phyloP scores from a whole-genome alignment of 306 rosid species.

The Lablab purpureus region DNA sequence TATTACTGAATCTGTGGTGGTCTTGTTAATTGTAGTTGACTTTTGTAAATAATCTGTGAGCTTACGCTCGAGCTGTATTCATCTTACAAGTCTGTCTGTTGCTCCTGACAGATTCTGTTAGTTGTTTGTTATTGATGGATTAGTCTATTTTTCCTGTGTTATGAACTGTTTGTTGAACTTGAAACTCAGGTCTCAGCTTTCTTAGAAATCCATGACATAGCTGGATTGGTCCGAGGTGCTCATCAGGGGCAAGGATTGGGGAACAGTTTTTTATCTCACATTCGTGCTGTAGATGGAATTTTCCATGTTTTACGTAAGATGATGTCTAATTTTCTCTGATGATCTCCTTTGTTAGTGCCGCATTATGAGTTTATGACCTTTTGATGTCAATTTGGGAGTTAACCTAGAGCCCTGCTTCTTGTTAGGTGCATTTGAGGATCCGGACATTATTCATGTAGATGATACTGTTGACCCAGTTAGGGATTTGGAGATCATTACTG shows the following conservation, averaged over 20 bases:
- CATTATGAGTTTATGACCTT: constrained; percentile 5
- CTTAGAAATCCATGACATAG: constrained; percentile 95
- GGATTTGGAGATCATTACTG: constrained; percentile 87
- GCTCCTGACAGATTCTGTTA: neutral
- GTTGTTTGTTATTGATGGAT: constrained; percentile 30
- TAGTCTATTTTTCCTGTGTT: neutral
- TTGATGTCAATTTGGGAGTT: constrained; percentile 11
- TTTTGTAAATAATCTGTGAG: constrained; percentile 2
- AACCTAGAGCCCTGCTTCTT: constrained; percentile 25
- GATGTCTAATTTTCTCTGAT: constrained; percentile 42
- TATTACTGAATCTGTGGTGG: constrained; percentile 1
- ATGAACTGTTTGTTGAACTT: constrained; percentile 26
- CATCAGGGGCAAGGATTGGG: constrained; percentile 99
- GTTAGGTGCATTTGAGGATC: constrained; percentile 98
- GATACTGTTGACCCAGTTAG: constrained; percentile 97
- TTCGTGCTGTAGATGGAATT: constrained; percentile 99
- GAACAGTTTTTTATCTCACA: constrained; percentile 95
- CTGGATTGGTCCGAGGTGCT: constrained; percentile 97
- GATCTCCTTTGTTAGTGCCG: neutral
- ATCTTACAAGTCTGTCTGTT: constrained; percentile 13
- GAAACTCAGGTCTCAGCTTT: constrained; percentile 82
- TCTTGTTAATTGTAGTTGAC: neutral
- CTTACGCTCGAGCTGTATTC: neutral
- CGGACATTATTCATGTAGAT: constrained; percentile 95
- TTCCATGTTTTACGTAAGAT: constrained; percentile 96